phyloP scores from a whole-genome alignment of 2,329 filamentous ascomycete species.

The Fusarium sp. region DNA sequence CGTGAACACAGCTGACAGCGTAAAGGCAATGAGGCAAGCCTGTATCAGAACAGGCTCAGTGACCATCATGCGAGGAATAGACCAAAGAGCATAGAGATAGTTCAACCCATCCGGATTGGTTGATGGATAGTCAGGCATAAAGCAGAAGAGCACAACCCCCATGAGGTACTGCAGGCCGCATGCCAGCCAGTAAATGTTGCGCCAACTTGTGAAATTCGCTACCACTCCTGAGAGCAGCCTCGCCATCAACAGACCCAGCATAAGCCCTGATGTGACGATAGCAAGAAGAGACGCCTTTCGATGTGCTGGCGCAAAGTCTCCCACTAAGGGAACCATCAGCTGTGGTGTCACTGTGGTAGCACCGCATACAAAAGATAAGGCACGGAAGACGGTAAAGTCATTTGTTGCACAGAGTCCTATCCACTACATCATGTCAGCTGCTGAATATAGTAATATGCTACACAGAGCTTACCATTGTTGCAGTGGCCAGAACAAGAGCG shows the following conservation, averaged over 20 bases:
- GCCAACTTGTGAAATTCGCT: conserved; percentile 77
- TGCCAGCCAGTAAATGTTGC: conserved; percentile 81
- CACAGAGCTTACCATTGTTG: conserved; percentile 64
- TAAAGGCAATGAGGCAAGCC: conserved; percentile 72
- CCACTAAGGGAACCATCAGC: conserved; percentile 81
- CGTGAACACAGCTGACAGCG: conserved; percentile 61
- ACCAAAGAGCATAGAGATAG: conserved; percentile 72
- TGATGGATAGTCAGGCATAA: conserved; percentile 83
- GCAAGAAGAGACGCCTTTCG: conserved; percentile 75
- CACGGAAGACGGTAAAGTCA: conserved; percentile 71
- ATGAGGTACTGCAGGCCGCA: conserved; percentile 76
- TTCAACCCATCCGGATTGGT: conserved; percentile 72
- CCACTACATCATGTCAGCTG: conserved; percentile 54
- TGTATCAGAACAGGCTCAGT: conserved; percentile 76
- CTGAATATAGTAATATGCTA: not conserved
- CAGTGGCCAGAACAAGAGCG: conserved; percentile 71
- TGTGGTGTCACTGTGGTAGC: conserved; percentile 83
- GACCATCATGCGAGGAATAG: conserved; percentile 70
- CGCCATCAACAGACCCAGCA: conserved; percentile 79
- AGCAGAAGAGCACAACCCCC: conserved; percentile 70
- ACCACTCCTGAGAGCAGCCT: conserved; percentile 79
- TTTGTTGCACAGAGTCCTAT: conserved; percentile 76
- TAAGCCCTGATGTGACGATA: conserved; percentile 78
- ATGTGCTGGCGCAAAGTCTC: conserved; percentile 76
- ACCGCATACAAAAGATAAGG: conserved; percentile 77